Conservation (phyloP, 2,329 filamentous ascomycete species). For the Colletotrichum gigasporum region DNA sequence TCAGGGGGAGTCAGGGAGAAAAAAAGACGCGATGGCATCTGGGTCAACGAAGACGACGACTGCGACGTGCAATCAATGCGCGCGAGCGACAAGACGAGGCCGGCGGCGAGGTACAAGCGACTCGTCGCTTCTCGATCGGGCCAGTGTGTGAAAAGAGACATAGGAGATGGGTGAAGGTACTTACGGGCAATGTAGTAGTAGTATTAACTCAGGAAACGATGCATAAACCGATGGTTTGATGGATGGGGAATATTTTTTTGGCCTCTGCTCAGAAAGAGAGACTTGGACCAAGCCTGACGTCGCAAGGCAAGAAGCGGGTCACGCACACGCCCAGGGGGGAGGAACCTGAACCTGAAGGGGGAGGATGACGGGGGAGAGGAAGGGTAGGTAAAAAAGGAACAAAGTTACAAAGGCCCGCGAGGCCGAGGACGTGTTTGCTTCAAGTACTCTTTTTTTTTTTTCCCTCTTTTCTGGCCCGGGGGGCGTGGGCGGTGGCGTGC, state of each 20-base stretch:
- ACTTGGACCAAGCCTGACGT: slow-evolving; percentile 31
- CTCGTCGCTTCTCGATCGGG: slow-evolving; percentile 10
- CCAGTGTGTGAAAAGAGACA: slow-evolving; percentile 31
- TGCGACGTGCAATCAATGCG: background rate
- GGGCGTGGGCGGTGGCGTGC: background rate
- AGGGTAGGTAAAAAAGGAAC: slow-evolving; percentile 26
- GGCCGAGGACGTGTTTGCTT: slow-evolving; percentile 32
- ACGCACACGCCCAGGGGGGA: slow-evolving; percentile 26
- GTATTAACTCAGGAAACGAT: slow-evolving; percentile 37
- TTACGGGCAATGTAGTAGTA: slow-evolving; percentile 44
- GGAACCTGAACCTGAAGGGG: slow-evolving; percentile 1
- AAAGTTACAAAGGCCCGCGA: slow-evolving; percentile 33
- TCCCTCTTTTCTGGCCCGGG: background rate
- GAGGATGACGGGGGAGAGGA: slow-evolving; percentile 1
- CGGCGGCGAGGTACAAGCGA: slow-evolving; percentile 22
- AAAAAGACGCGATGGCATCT: slow-evolving; percentile 1
- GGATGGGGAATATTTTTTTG: slow-evolving; percentile 32
- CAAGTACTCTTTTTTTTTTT: slow-evolving; percentile 31
- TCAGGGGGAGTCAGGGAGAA: too few species aligned
- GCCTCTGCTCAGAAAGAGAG: slow-evolving; percentile 23
- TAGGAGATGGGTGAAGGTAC: slow-evolving; percentile 38
- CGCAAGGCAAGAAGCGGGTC: slow-evolving; percentile 32
- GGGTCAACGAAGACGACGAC: background rate
- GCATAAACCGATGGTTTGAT: slow-evolving; percentile 33
- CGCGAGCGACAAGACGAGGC: background rate